Conservation (phyloP, 2,329 filamentous ascomycete species). For the Herpotrichia juniperi region DNA sequence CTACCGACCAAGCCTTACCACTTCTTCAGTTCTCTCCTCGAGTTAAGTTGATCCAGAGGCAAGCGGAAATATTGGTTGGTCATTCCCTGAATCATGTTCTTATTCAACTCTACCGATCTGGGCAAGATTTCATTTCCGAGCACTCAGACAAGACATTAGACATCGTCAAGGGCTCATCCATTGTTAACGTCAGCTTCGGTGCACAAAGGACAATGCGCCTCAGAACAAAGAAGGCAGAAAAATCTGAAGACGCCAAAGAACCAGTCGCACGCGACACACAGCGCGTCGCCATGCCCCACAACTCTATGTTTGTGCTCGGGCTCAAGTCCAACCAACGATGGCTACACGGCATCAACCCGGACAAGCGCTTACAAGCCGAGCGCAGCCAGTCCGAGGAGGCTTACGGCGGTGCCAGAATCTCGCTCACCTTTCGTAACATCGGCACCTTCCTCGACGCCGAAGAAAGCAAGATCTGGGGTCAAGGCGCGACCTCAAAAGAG, state of each 20-base stretch:
- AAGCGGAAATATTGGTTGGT: slow-evolving; percentile 74
- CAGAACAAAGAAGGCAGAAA: slow-evolving; percentile 71
- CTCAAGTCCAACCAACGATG: slow-evolving; percentile 81
- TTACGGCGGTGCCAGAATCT: slow-evolving; percentile 79
- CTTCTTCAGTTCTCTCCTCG: slow-evolving; percentile 76
- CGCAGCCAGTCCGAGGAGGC: slow-evolving; percentile 74
- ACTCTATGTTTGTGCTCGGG: slow-evolving; percentile 85
- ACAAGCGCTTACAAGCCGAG: slow-evolving; percentile 74
- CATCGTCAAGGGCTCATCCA: slow-evolving; percentile 78
- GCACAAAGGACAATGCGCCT: slow-evolving; percentile 90
- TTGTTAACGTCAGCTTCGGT: slow-evolving; percentile 93
- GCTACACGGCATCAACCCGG: slow-evolving; percentile 90
- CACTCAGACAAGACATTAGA: slow-evolving; percentile 97
- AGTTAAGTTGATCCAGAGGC: slow-evolving; percentile 70
- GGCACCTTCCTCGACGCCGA: slow-evolving; percentile 78
- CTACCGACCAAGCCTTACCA: slow-evolving; percentile 83
- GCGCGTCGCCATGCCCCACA: slow-evolving; percentile 80
- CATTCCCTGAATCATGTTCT: slow-evolving; percentile 89
- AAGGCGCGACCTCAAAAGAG: slow-evolving; percentile 78
- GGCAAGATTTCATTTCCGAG: slow-evolving; percentile 91
- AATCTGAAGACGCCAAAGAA: slow-evolving; percentile 34
- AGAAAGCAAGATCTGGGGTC: slow-evolving; percentile 82
- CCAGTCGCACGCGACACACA: slow-evolving; percentile 59
- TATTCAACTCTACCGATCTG: slow-evolving; percentile 90
- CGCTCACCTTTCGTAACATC: slow-evolving; percentile 88